Base-by-base conservation (phyloP, 2,329 filamentous ascomycete species). In the Fusarium musae region DNA sequence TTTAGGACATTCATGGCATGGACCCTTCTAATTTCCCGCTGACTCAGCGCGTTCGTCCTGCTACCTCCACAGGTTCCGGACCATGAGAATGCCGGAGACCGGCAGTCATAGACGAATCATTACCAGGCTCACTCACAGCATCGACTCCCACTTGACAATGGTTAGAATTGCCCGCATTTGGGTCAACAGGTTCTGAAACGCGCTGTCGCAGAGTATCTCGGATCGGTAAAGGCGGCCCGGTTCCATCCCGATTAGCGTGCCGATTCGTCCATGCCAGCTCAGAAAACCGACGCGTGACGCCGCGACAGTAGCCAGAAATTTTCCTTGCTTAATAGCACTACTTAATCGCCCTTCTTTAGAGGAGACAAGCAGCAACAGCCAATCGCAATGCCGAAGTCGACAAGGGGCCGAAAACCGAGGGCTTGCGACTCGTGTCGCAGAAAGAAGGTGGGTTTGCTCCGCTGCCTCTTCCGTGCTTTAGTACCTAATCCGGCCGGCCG, bases 351-450 rank as follows among this genome's bases (percentile, higher is more conserved):
- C 26, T 26, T 26, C 26, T 26, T 26, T 26, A 26, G 26, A 26
- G 26, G 26, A 26, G 26, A 26, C 26, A 26, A 17, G 5, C 19
- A 7, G 5, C 7, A 11, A 3, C 8, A 10, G 4, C 28, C 16
- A 15, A n/a, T 36, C 5, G 4, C 3, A 7, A 68, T 68, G 65
- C 44, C 53, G 1, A 26, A 26, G n/a, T 47, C 37, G 0, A n/a
- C n/a, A 1, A 43, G 65, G 23, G 65, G 65, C 1, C 7, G 63
- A 8, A 68, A 67, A 7, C 26, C 65, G 5, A 40, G 40, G 7
- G 47, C 64, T 12, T 67, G 64, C 36, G 64, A 60, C 17, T 67
- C 64, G 3, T 67, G 64, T 8, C 64, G 64, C 7, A 47, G 40
- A 21, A 66, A 59, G 21, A 67, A 67, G 62, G 64, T 50, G 2